phyloP scores from a whole-genome alignment of 495 filamentous ascomycete species.

The Hamigera avellanea region DNA sequence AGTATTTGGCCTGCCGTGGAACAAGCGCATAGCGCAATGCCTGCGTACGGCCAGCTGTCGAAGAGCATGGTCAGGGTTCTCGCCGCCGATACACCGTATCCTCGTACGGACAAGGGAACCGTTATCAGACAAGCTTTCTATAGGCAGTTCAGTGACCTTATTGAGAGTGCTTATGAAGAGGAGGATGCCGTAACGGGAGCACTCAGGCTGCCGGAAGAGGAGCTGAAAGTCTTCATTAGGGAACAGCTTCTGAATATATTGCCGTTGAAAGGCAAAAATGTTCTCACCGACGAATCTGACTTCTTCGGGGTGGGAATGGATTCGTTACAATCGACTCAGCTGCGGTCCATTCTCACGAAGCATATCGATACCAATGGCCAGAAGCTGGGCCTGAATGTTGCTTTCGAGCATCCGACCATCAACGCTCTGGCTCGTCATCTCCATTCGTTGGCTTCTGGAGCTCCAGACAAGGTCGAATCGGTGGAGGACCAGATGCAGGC shows the following conservation, averaged over 20 bases:
- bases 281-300: constrained; percentile 25
- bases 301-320: constrained; percentile 45
- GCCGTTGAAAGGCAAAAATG: background rate
- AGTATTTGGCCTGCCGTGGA: constrained; percentile 42
- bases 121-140: constrained; percentile 46
- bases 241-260: constrained; percentile 1
- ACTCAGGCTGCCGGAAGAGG: constrained; percentile 5
- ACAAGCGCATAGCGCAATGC: constrained; percentile 30
- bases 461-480: constrained; percentile 9
- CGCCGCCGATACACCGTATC: constrained; percentile 31
- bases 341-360: constrained; percentile 29
- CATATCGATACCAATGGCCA: constrained; percentile 19
- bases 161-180: constrained; percentile 34
- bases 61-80: constrained; percentile 39
- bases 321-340: constrained; percentile 38
- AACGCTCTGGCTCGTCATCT: constrained; percentile 20
- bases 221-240: constrained; percentile 7
- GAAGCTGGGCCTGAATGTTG: constrained; percentile 31
- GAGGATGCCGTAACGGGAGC: constrained; percentile 8
- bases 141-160: constrained; percentile 33
- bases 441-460: constrained; percentile 12
- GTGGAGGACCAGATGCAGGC: constrained; percentile 19
- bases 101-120: constrained; percentile 44
- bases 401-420: constrained; percentile 35
- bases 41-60: constrained; percentile 42